Evolutionary conservation across 345 rosid species (phyloP), one percentile per base, ranked within the genome.

Genomic region (Euclidium syriacum): DNA sequence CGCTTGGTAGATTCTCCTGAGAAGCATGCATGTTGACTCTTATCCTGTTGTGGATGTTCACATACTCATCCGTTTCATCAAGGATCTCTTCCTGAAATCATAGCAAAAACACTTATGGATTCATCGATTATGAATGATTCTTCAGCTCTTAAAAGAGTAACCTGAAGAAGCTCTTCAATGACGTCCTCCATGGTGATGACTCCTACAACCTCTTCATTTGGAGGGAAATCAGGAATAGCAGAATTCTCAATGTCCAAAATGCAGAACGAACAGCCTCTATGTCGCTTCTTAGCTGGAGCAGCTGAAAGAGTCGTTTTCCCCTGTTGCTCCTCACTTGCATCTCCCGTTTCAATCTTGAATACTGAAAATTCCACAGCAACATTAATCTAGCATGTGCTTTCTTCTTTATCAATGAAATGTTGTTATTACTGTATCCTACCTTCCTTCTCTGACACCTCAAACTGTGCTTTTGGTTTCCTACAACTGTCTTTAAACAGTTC

Each of bases 131-230:
- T n/a, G n/a, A n/a, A n/a, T 34, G 55, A 32, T 22, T 62, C 17
- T 35, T 46, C 33, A 44, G 23, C 33, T 34, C 25, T 43, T 17
- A 24, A 30, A 23, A 33, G 26, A 15, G 68, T 80, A 57, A 88
- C 96, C 95, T 86, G 91, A 73, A 92, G 95, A 80, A 92, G 96
- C 77, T 92, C 98, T 81, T 92, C 94, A 30, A 92, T 92, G 53
- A 92, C 96, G 54, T 92, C 98, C 67, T 92, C 98, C 98, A 89
- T 83, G 49, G 89, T 76, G 63, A 92, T 92, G 41, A 89, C 95
- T 68, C 96, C 97, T 58, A 89, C 95, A 12, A 84, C 97, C 66
- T 81, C 81, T 72, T 89, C 94, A 78, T 75, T 75, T 35, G 74
- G 52, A 17, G 87, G 81, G 70, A 83, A 87, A 60, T 82, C 81